Evolutionary conservation across 139 green algal genomes (phyloP).

Genomic region (Chlamydomonas sp.): DNA sequence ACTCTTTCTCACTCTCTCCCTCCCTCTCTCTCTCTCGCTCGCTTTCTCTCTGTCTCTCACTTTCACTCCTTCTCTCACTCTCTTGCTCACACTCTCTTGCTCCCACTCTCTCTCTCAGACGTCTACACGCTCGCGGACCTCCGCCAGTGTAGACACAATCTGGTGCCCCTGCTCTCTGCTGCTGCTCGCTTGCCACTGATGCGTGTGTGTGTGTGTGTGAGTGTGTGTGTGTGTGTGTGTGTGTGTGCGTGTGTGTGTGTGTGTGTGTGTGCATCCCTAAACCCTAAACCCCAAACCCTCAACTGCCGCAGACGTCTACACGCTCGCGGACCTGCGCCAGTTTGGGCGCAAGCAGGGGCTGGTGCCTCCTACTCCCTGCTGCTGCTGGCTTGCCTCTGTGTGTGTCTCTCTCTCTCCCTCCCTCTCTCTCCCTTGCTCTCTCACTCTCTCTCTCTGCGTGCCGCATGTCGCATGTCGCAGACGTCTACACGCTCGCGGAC

Average conservation of each 20-base stretch:
- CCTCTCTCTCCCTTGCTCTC: no score
- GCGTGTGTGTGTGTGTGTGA: no score
- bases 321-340: conserved; percentile 72
- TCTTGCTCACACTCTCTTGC: no score
- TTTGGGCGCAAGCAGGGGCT: conserved; percentile 81
- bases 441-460: no score
- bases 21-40: no score
- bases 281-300: neutral
- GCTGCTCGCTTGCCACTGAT: no score
- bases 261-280: neutral
- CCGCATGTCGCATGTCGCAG: conserved; percentile 20
- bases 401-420: neutral
- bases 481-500: conserved; percentile 83
- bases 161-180: conserved; percentile 99
- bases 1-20: no score
- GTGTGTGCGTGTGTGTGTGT: no score
- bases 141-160: conserved; percentile 72
- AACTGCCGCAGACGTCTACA: conserved; percentile 67
- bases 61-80: no score
- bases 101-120: conserved; percentile 24
- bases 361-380: conserved; percentile 97
- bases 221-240: no score
- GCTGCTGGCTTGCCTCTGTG: neutral
- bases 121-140: conserved; percentile 87
- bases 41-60: neutral